Evolutionary conservation across 2,329 filamentous ascomycete genomes (phyloP).

Genomic region (Colletotrichum liriopes): DNA sequence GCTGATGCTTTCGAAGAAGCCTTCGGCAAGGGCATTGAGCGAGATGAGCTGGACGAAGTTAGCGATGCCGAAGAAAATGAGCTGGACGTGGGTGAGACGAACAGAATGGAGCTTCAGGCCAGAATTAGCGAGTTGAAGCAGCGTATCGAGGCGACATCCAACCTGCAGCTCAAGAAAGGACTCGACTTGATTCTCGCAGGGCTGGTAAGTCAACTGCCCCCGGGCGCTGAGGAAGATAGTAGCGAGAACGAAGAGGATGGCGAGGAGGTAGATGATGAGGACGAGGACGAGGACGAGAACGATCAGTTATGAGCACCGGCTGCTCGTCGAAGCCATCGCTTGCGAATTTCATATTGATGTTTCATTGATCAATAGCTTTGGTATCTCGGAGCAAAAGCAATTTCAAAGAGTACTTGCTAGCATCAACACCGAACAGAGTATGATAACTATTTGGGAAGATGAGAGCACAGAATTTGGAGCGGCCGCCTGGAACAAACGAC

Average conservation of each 20-base stretch:
- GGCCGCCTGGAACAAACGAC: too few relatives aligned
- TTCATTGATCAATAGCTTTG: neutral
- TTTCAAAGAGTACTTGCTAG: too few relatives aligned
- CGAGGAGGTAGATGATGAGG: neutral
- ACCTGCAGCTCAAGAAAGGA: conserved; percentile 48
- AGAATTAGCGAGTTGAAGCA: conserved; percentile 50
- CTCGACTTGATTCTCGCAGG: conserved; percentile 48
- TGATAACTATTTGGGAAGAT: too few relatives aligned
- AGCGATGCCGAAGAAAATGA: conserved; percentile 43
- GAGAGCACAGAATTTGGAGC: too few relatives aligned
- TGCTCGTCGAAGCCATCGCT: neutral
- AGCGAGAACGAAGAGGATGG: neutral
- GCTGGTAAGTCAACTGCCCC: conserved; percentile 47
- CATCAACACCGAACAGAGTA: too few relatives aligned
- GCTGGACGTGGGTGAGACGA: conserved; percentile 19
- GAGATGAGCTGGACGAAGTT: conserved; percentile 47
- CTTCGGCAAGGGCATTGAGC: conserved; percentile 60
- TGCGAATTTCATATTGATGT: too few relatives aligned
- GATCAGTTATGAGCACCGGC: neutral
- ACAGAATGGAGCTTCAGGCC: conserved; percentile 46
- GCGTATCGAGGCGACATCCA: conserved; percentile 46
- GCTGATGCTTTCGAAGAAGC: conserved; percentile 65
- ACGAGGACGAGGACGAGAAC: neutral
- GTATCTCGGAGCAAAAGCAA: too few relatives aligned
- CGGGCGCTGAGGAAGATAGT: neutral